Percentiles rank a stretch among this genome's conserved stretches.
phyloP scores from a whole-genome alignment of 1,284 basidiomycete genomes.

The Gomphus bonarii region DNA sequence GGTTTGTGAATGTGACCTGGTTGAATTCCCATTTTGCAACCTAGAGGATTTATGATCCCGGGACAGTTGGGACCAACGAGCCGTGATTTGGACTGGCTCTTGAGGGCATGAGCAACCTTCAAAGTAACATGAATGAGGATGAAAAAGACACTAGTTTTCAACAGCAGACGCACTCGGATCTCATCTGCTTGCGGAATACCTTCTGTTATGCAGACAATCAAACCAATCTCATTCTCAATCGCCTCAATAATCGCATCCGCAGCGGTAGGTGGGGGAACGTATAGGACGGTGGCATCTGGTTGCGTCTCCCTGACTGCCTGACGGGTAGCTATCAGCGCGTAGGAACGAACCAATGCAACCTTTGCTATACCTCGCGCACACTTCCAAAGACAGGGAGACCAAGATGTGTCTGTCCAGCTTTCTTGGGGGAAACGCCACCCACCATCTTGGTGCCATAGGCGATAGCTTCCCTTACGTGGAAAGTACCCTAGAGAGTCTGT shows the following conservation, averaged over 20 bases:
- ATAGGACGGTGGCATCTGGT: constrained; percentile 91
- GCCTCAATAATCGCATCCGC: constrained; percentile 96
- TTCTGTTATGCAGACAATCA: constrained; percentile 97
- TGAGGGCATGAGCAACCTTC: constrained; percentile 88
- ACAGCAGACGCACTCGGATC: constrained; percentile 53
- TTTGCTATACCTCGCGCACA: constrained; percentile 69
- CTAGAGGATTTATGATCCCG: constrained; percentile 92
- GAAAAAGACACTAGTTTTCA: constrained; percentile 8
- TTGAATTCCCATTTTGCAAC: constrained; percentile 99
- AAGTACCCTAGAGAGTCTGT: constrained; percentile 68
- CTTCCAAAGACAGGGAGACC: constrained; percentile 92
- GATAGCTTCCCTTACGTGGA: constrained; percentile 92
- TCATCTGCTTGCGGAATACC: constrained; percentile 96
- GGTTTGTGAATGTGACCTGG: constrained; percentile 96
- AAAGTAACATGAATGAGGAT: background rate
- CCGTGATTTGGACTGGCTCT: constrained; percentile 89
- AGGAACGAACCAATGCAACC: background rate
- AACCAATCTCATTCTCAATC: constrained; percentile 91
- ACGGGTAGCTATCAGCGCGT: background rate
- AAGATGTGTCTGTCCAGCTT: constrained; percentile 92
- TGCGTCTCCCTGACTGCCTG: constrained; percentile 77
- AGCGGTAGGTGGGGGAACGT: constrained; percentile 88
- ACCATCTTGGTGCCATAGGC: constrained; percentile 96
- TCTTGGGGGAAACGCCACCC: constrained; percentile 95
- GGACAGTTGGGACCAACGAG: constrained; percentile 98